Evolutionary conservation across 1,284 basidiomycete genomes (phyloP), one percentile per base, ranked within the genome.

Genomic region (Irpex sp.): DNA sequence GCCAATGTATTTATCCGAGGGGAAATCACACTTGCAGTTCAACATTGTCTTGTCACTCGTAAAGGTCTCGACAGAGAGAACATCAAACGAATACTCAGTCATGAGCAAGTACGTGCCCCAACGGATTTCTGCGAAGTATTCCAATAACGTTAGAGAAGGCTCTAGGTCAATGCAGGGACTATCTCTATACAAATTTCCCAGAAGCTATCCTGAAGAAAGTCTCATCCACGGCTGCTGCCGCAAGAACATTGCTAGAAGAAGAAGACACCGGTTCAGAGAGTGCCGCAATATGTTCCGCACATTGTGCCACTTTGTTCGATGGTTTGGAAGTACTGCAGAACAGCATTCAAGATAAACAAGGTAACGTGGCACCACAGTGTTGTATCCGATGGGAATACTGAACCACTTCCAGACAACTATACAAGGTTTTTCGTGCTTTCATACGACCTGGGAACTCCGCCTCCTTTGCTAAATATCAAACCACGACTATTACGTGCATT

Each of bases 201-300:
- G 67, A 69, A 11, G 88, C 82, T 2, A 69, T 76, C 0, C 70
- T 80, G 21, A 78, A 85, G 61, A 85, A 82, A 68, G 84, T 80
- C 13, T 68, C 85, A 3, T 92, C 90, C 1, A 93, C 90, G 4
- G 89, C 89, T 0, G 80, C 80, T 4, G 90, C 90, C 11, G 91
- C 90, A 1, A 77, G 79, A 67, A 75, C 75, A 4, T 66, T 93
- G 4, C 70, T 84, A 5, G 69, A 69, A 2, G 70, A 69, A 21
- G 66, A 68, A 2, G 69, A 77, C 8, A 76, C 76, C 46, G 76
- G 79, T 8, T 68, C 74, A 8, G 77, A 80, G 65, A 82, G 79
- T 66, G 91, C 88, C 0, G 91, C 90, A 4, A 90, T 93, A 63
- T 89, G 88, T 69, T 91, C 90, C 5, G 80, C 79, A 46, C 75